phyloP scores from a whole-genome alignment of 768 basidiomycete species.

The Suillus decipiens region DNA sequence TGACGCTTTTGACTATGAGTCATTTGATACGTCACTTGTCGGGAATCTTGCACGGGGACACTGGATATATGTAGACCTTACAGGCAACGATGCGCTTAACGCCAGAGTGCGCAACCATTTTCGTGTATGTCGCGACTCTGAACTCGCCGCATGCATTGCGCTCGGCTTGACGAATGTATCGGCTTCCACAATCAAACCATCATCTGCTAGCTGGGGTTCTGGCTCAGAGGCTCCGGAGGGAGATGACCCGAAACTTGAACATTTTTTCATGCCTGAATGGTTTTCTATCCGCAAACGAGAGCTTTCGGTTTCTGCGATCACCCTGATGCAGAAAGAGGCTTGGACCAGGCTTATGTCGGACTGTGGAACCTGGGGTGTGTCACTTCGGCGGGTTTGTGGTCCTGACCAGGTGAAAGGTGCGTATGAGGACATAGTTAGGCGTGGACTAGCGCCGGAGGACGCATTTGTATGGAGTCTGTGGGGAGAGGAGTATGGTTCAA shows the following conservation, averaged over 20 bases:
- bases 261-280: constrained; percentile 76
- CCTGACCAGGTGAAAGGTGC: constrained; percentile 46
- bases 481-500: constrained; percentile 34
- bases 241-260: constrained; percentile 36
- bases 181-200: constrained; percentile 40
- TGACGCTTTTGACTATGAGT: constrained; percentile 56
- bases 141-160: constrained; percentile 43
- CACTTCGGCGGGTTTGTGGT: constrained; percentile 50
- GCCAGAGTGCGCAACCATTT: constrained; percentile 44
- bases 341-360: constrained; percentile 64
- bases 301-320: constrained; percentile 48
- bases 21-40: constrained; percentile 35
- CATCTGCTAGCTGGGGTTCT: constrained; percentile 36
- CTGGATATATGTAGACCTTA: constrained; percentile 67
- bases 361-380: constrained; percentile 52
- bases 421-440: constrained; percentile 47
- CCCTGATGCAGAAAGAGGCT: constrained; percentile 49
- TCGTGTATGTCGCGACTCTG: constrained; percentile 10
- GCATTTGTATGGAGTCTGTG: constrained; percentile 71
- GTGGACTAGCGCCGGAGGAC: constrained; percentile 52
- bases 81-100: constrained; percentile 58
- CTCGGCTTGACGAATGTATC: constrained; percentile 61
- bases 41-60: constrained; percentile 34
- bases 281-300: constrained; percentile 53
- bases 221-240: background rate